These are phyloP conservation scores for Colletotrichum tanaceti DNA, from an alignment of 2,329 filamentous ascomycete genomes.

Conservation along the genomic window DNA sequence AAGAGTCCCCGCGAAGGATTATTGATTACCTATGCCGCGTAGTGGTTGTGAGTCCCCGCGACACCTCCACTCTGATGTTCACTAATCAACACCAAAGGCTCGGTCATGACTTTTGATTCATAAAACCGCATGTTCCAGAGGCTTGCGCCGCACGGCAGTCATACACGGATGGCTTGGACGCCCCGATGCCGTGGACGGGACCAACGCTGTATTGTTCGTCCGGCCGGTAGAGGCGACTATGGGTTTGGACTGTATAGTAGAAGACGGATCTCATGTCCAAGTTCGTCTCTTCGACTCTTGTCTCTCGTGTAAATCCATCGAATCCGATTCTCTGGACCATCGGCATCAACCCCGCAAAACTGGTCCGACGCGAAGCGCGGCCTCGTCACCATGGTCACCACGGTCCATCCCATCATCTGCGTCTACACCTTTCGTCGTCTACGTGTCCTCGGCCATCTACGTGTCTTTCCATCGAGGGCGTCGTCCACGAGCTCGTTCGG, in stretches of 20 bases:
- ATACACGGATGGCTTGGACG: conserved; percentile 14
- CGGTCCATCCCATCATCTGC: conserved; percentile 63
- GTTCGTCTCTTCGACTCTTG: neutral
- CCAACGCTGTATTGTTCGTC: neutral
- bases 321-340: conserved; percentile 10
- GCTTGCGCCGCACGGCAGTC: conserved; percentile 5
- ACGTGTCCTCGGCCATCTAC: conserved; percentile 61
- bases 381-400: conserved; percentile 53
- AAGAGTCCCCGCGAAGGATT: conserved; percentile 22
- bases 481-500: conserved; percentile 67
- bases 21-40: conserved; percentile 15
- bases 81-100: conserved; percentile 10
- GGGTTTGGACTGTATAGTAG: conserved; percentile 16
- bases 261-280: neutral
- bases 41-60: neutral
- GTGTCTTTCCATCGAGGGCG: conserved; percentile 57
- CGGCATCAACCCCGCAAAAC: conserved; percentile 65
- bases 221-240: neutral
- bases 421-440: conserved; percentile 72
- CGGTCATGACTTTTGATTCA: conserved; percentile 24
- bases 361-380: conserved; percentile 59
- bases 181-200: conserved; percentile 24
- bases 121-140: conserved; percentile 14
- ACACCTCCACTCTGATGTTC: too few species aligned
- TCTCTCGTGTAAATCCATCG: neutral